These are phyloP conservation scores for Coprinopsis sp. DNA, from an alignment of 768 basidiomycete genomes.

Conservation along the genomic window DNA sequence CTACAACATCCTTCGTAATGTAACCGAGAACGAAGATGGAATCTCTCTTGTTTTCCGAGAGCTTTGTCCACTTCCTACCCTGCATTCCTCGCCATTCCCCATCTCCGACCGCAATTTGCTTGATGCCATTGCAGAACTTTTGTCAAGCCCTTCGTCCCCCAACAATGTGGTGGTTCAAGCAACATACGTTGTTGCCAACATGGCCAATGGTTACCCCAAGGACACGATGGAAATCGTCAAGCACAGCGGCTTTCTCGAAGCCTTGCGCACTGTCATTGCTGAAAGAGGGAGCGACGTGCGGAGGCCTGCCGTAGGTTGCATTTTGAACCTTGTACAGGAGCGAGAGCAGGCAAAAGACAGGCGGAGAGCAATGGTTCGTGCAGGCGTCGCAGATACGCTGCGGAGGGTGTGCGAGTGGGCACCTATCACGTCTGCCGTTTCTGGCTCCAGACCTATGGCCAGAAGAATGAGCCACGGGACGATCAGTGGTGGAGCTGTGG, in stretches of 20 bases:
- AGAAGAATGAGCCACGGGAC: constrained; percentile 25
- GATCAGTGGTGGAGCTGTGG: neutral
- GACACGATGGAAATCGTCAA: constrained; percentile 51
- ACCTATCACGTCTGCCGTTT: constrained; percentile 17
- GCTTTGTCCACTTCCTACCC: constrained; percentile 28
- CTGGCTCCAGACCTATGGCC: constrained; percentile 9
- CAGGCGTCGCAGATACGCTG: constrained; percentile 38
- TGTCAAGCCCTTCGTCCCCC: neutral
- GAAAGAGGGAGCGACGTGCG: constrained; percentile 56
- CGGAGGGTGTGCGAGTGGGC: constrained; percentile 38
- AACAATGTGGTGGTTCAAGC: constrained; percentile 28
- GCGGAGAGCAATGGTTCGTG: constrained; percentile 31
- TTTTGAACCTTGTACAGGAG: constrained; percentile 50
- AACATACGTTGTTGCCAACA: constrained; percentile 59
- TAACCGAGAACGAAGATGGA: constrained; percentile 63
- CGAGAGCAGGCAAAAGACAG: constrained; percentile 23
- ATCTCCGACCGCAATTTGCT: neutral
- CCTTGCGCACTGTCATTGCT: constrained; percentile 55
- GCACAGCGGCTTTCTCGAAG: constrained; percentile 45
- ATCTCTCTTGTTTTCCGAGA: constrained; percentile 55
- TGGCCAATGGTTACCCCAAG: constrained; percentile 53
- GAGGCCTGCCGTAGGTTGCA: constrained; percentile 54
- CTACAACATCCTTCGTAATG: constrained; percentile 59
- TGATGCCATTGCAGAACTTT: neutral
- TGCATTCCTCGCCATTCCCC: neutral